phyloP scores from a whole-genome alignment of 257 asterid genomes.

The Solanum pimpinellifolium region DNA sequence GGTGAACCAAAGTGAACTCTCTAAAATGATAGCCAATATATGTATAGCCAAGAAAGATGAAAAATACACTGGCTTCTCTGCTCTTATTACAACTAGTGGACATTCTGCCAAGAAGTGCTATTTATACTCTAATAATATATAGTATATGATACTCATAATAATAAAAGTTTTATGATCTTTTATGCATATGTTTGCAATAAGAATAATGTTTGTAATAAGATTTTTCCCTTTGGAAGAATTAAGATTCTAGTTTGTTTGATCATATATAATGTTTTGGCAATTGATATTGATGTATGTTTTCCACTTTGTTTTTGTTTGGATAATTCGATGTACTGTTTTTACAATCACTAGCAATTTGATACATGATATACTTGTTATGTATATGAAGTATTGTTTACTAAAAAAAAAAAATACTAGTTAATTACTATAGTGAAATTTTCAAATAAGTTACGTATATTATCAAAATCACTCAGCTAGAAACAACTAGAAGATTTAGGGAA shows the following conservation, averaged over 20 bases:
- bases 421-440: too few species aligned
- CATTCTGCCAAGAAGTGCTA: slow-evolving; percentile 11
- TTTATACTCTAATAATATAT: slow-evolving; percentile 1
- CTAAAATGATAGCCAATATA: background rate
- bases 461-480: too few species aligned
- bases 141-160: background rate
- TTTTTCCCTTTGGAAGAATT: background rate
- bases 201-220: background rate
- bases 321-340: background rate
- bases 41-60: background rate
- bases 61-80: slow-evolving; percentile 1
- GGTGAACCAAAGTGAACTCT: slow-evolving; percentile 1
- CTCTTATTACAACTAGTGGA: background rate
- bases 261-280: background rate
- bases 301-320: background rate
- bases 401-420: too few species aligned
- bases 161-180: background rate
- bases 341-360: background rate
- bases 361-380: background rate
- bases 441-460: too few species aligned
- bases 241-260: background rate
- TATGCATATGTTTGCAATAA: background rate
- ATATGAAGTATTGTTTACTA: background rate
- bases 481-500: too few species aligned
- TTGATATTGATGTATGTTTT: background rate